Percentiles rank a stretch among this genome's conserved stretches.
phyloP scores from a whole-genome alignment of 352 stramenopile species.

The Lagenidium sp. region DNA sequence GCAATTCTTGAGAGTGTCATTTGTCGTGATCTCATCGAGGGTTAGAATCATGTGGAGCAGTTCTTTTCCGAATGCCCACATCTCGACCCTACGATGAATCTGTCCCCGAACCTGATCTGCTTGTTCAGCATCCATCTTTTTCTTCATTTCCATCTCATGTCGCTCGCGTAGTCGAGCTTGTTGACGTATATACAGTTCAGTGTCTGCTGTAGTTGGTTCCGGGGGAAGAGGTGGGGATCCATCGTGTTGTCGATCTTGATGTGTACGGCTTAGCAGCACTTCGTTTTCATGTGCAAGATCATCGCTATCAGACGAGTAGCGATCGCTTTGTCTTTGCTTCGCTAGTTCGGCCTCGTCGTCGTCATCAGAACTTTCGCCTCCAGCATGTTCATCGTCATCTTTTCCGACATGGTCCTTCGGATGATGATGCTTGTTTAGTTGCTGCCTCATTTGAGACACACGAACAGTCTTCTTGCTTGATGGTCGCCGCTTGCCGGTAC shows the following conservation, averaged over 20 bases:
- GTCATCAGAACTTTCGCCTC: conserved; percentile 23
- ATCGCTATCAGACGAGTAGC: conserved; percentile 50
- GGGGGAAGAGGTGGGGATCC: conserved; percentile 48
- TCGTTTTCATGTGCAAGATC: too few species aligned
- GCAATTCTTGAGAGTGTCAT: conserved; percentile 61
- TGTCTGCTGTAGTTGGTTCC: conserved; percentile 56
- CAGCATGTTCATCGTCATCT: too few species aligned
- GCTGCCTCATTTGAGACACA: conserved; percentile 78
- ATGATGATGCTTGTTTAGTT: conserved; percentile 74
- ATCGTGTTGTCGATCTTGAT: too few species aligned
- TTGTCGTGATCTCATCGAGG: conserved; percentile 73
- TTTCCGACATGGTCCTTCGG: too few species aligned
- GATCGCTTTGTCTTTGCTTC: conserved; percentile 31
- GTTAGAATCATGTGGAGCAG: conserved; percentile 79
- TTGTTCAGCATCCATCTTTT: conserved; percentile 72
- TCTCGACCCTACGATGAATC: conserved; percentile 67
- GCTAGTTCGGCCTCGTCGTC: conserved; percentile 23
- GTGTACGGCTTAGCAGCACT: too few species aligned
- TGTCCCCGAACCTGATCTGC: conserved; percentile 65
- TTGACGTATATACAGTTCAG: conserved; percentile 72
- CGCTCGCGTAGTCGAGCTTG: conserved; percentile 75
- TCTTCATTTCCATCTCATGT: conserved; percentile 74
- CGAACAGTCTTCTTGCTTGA: conserved; percentile 78
- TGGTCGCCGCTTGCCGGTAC: conserved; percentile 52
- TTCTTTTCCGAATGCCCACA: conserved; percentile 82